Conservation (phyloP, 495 filamentous ascomycete species). For the Aspergillus egyptiacus region DNA sequence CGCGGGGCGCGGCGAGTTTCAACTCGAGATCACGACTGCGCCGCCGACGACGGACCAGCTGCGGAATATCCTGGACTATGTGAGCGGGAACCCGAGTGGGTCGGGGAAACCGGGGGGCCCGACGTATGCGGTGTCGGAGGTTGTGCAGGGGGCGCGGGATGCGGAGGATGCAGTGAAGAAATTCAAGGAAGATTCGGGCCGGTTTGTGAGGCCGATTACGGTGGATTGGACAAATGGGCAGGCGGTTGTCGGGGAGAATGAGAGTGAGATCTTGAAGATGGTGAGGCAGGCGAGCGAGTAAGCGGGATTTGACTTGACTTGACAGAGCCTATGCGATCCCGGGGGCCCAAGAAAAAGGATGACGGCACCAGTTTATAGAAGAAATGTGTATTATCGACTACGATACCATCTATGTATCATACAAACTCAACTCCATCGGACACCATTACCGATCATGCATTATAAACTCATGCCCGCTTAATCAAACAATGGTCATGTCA, state of each 20-base stretch:
- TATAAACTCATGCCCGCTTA: conserved; percentile 32
- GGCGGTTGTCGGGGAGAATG: conserved; percentile 65
- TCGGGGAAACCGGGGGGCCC: conserved; percentile 21
- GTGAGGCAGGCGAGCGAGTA: conserved; percentile 44
- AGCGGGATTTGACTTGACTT: too few relatives aligned
- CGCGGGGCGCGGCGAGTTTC: conserved; percentile 62
- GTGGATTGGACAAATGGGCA: conserved; percentile 94
- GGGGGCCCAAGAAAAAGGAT: background rate
- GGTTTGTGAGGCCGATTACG: conserved; percentile 60
- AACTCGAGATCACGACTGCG: conserved; percentile 77
- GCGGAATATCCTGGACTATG: conserved; percentile 79
- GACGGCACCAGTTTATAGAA: background rate
- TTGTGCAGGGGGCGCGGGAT: conserved; percentile 66
- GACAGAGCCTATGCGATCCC: background rate
- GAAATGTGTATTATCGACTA: conserved; percentile 12
- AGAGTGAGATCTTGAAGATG: conserved; percentile 81
- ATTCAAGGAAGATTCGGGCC: conserved; percentile 55
- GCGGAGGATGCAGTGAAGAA: conserved; percentile 70
- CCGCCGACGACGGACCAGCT: conserved; percentile 80
- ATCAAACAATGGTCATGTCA: conserved; percentile 24
- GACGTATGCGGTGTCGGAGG: conserved; percentile 34
- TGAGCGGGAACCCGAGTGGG: conserved; percentile 48
- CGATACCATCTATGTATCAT: conserved; percentile 25
- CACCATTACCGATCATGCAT: conserved; percentile 22
- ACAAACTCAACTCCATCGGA: conserved; percentile 20